Base-by-base conservation (phyloP, 2,329 filamentous ascomycete species). In the Fusarium marasasianum region DNA sequence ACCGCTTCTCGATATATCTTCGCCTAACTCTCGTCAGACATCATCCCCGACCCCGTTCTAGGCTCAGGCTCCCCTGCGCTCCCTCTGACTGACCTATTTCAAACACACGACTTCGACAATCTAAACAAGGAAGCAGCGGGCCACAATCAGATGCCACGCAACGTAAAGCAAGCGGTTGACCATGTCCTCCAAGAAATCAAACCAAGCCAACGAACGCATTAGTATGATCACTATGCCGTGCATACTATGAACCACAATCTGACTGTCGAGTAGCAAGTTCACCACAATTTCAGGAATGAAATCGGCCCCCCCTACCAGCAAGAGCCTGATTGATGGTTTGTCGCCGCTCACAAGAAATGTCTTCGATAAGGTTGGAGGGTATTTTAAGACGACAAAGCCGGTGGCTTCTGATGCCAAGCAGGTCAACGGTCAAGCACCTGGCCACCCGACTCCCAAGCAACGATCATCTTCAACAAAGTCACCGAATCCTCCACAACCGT, bases 161-260 rank as follows among this genome's bases (percentile, higher is more conserved):
- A 90, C 72, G 85, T 95, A 53, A 91, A 93, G 76, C 90, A 92
- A 76, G 92, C 91, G 17, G 86, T 95, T 51, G 88, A 92, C 76
- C 91, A 96, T 80, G 86, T 98, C 37, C 89, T 94, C 65, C 90
- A 91, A 72, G 88, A 97, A 45, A 82, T 98, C 63, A 91, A 91
- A 78, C 88, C 91, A 4, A 89, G 91, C n/a, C 91, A 91, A 69
- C 85, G 93, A 72, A 92, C 92, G 15, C 85, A 92, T 77, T 94
- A 90, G 92, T 93, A 83, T 80, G 86, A 78, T 29, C 54, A 59
- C 22, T 29, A 15, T 41, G 17, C 31, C 56, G 38, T 35, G 13
- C 40, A 45, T 33, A 31, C 17, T 29, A 17, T 54, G 45, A 41
- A 50, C 43, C 35, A 45, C 43, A 44, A 44, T 20, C 47, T 61